Percentiles rank a stretch among this genome's conserved stretches.
Evolutionary conservation across 805 yeast species (phyloP).

Genomic region (Lachancea kluyveri): DNA sequence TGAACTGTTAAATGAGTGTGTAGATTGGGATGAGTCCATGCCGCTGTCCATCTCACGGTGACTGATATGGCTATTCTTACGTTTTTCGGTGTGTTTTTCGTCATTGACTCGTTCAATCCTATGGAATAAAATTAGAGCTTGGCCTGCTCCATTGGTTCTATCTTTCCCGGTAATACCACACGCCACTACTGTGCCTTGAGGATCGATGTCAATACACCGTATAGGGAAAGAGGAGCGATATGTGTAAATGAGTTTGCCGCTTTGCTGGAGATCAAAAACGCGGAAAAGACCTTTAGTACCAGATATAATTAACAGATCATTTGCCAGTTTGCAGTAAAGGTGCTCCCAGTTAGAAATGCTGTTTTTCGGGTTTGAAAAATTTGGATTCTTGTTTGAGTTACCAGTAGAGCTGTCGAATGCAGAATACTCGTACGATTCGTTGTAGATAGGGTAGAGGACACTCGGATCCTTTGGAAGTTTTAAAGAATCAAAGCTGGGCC

Average conservation of each 20-base stretch:
- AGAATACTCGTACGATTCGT: constrained; percentile 5
- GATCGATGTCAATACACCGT: constrained; percentile 68
- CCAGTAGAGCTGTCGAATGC: constrained; percentile 12
- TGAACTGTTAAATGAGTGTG: background rate
- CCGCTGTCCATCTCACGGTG: constrained; percentile 7
- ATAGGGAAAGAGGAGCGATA: constrained; percentile 70
- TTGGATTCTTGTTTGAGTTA: constrained; percentile 14
- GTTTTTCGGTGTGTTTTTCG: too few relatives aligned
- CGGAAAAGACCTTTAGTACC: constrained; percentile 67
- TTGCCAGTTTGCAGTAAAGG: constrained; percentile 52
- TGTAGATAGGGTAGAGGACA: constrained; percentile 9
- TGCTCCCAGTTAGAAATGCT: constrained; percentile 46
- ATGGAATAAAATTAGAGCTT: constrained; percentile 67
- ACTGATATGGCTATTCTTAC: constrained; percentile 12
- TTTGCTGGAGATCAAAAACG: constrained; percentile 49
- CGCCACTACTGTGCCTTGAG: constrained; percentile 59
- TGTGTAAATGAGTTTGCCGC: constrained; percentile 62
- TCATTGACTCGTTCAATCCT: constrained; percentile 24
- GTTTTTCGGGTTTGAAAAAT: constrained; percentile 4
- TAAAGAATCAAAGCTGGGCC: constrained; percentile 40
- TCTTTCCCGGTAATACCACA: constrained; percentile 82
- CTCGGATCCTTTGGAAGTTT: constrained; percentile 17
- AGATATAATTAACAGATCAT: constrained; percentile 53
- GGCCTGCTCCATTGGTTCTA: constrained; percentile 59
- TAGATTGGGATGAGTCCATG: too few relatives aligned